Conservation (phyloP, 2,329 filamentous ascomycete species). For the Aspergillus aculeatinus region DNA sequence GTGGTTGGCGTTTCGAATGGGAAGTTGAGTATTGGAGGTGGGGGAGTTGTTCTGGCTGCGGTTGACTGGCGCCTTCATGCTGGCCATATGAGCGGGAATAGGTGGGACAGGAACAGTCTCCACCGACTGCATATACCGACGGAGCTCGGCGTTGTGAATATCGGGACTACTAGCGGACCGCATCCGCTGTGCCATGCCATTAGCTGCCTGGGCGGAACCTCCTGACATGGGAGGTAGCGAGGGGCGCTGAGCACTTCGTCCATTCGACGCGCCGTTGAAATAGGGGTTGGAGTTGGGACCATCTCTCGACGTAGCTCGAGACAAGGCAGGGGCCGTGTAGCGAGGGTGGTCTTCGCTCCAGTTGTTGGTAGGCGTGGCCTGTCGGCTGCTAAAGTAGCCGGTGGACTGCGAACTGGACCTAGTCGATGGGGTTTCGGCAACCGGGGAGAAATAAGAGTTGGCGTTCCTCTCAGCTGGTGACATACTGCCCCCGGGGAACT, state of each 20-base stretch:
- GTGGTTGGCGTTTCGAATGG: constrained; percentile 66
- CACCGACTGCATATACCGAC: constrained; percentile 51
- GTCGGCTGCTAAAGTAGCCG: constrained; percentile 78
- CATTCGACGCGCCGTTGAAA: constrained; percentile 61
- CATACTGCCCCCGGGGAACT: constrained; percentile 50
- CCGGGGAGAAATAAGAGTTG: constrained; percentile 95
- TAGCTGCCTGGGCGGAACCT: constrained; percentile 51
- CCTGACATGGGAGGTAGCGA: constrained; percentile 72
- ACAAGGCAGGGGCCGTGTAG: constrained; percentile 85
- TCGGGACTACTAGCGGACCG: constrained; percentile 94
- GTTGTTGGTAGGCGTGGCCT: constrained; percentile 63
- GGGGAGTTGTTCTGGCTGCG: constrained; percentile 83
- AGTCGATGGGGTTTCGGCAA: constrained; percentile 65
- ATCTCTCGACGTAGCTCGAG: constrained; percentile 76
- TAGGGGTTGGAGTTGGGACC: constrained; percentile 66
- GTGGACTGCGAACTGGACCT: constrained; percentile 55
- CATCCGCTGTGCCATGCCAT: constrained; percentile 63
- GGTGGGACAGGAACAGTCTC: constrained; percentile 70
- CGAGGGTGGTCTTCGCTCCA: constrained; percentile 75
- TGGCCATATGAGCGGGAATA: constrained; percentile 68
- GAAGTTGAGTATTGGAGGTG: constrained; percentile 59
- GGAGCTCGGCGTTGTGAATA: constrained; percentile 64
- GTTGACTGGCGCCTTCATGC: constrained; percentile 60
- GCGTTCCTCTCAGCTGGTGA: constrained; percentile 63
- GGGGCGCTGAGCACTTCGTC: constrained; percentile 61